Evolutionary conservation across 225 moss, liverwort and hornwort species (phyloP).

Genomic region (Bryoerythrophyllum caledonicum): DNA sequence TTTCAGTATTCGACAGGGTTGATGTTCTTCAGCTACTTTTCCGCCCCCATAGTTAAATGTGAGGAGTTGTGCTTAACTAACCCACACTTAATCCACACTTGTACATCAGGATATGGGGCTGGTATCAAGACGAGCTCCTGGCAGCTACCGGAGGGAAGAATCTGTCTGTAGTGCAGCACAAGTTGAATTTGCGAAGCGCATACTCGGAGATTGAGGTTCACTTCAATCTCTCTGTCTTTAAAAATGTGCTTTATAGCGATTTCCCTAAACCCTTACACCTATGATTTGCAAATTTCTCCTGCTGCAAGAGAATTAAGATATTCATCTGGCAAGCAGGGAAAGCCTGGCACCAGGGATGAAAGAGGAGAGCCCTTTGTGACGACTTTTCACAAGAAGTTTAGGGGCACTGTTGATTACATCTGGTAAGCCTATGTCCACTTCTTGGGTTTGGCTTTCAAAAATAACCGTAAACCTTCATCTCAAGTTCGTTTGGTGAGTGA

Average conservation of each 20-base stretch:
- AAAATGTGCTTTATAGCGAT: neutral
- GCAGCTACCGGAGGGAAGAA: constrained; percentile 53
- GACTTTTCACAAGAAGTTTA: constrained; percentile 53
- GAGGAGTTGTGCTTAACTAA: neutral
- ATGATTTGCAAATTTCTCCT: too few relatives aligned
- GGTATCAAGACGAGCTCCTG: constrained; percentile 54
- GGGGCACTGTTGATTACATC: constrained; percentile 84
- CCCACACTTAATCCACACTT: neutral
- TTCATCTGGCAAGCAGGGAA: constrained; percentile 22
- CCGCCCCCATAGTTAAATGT: neutral
- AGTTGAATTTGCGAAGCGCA: constrained; percentile 55
- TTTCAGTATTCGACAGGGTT: neutral
- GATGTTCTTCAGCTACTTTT: neutral
- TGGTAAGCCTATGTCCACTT: constrained; percentile 37
- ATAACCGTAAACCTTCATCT: neutral
- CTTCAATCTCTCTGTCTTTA: neutral
- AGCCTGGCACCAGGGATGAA: constrained; percentile 55
- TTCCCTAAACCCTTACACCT: too few relatives aligned
- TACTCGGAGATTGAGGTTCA: constrained; percentile 68
- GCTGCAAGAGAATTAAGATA: too few relatives aligned
- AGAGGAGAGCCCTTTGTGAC: constrained; percentile 69
- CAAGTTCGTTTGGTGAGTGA: constrained; percentile 2
- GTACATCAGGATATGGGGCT: constrained; percentile 22
- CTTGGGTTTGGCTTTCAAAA: neutral
- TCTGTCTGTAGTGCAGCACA: constrained; percentile 43